These are phyloP conservation scores for Xerocomus minutiporus DNA, from an alignment of 1,284 basidiomycete species.

Conservation along the genomic window DNA sequence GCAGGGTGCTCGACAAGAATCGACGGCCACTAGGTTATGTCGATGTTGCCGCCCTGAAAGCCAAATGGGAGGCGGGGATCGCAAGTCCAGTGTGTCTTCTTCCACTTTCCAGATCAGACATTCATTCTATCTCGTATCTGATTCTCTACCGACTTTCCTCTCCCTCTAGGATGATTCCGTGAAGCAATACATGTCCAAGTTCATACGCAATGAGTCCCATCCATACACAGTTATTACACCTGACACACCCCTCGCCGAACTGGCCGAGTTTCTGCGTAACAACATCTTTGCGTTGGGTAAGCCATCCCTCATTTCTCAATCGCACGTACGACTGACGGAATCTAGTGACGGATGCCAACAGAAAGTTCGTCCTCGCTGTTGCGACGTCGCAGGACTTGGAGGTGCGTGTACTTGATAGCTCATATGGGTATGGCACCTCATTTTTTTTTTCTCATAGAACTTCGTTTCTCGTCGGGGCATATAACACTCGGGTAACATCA, in stretches of 20 bases:
- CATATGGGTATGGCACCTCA: slow-evolving; percentile 1
- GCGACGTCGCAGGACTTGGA: slow-evolving; percentile 79
- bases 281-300: slow-evolving; percentile 78
- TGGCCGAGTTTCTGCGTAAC: slow-evolving; percentile 68
- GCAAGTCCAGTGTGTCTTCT: slow-evolving; percentile 60
- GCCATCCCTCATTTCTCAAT: slow-evolving; percentile 16
- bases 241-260: slow-evolving; percentile 66
- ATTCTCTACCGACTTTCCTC: neutral
- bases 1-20: slow-evolving; percentile 68
- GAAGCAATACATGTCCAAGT: slow-evolving; percentile 68
- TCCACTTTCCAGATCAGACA: slow-evolving; percentile 1
- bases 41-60: slow-evolving; percentile 69
- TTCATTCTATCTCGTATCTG: neutral
- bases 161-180: slow-evolving; percentile 56
- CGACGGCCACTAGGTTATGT: slow-evolving; percentile 80
- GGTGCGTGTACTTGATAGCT: slow-evolving; percentile 33
- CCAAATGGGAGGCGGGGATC: slow-evolving; percentile 69
- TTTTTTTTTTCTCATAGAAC: slow-evolving; percentile 29
- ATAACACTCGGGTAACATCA: slow-evolving; percentile 12
- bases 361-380: slow-evolving; percentile 84
- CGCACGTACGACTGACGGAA: slow-evolving; percentile 1
- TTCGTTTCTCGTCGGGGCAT: slow-evolving; percentile 56
- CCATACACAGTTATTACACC: slow-evolving; percentile 81
- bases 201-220: slow-evolving; percentile 61
- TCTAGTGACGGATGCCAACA: slow-evolving; percentile 73